Base-by-base conservation (phyloP, 495 filamentous ascomycete species). In the Neurospora sp. region DNA sequence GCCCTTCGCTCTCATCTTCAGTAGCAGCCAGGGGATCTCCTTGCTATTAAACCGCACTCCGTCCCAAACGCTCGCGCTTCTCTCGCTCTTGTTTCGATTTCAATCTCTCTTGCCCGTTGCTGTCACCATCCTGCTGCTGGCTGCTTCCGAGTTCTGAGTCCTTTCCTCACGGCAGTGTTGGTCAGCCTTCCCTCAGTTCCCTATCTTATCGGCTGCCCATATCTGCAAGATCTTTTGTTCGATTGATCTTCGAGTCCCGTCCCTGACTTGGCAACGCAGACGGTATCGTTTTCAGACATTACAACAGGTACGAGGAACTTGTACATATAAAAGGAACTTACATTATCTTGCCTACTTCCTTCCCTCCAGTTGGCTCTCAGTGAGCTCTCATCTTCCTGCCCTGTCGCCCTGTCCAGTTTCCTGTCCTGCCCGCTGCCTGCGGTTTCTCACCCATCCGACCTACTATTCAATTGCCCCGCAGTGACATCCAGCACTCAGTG, bases 391-490 rank as follows among this genome's bases (percentile, higher is more conserved):
- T 1, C 22, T 22, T 22, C 44, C 71, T 72, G 12, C 47, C n/a
- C 71, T 72, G 61, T 39, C 53, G n/a, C 71, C 27, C 31, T 70
- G 4, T 37, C 40, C 27, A 20, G 47, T 22, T 31, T 39, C 69
- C 45, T 38, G 22, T 44, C 12, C 72, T 20, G 68, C 69, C 53
- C 44, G 68, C 40, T 18, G 75, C 71, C 41, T 37, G 75, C 72
- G 73, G 70, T 75, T 77, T 77, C 74, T 77, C 77, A 72, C 53
- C 61, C 31, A 47, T 69, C 73, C 75, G 71, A 39, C 70, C 40
- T 71, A 45, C 42, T 31, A 72, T 70, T 73, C 68, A 68, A 22
- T 68, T 77, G 75, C 77, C 77, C 77, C 77, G 75, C 77, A 77
- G 71, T 35, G 53, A 65, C 27, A 65, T 35, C 53, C 53, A 65